A percentile compares a stretch with the other conserved stretches of the same genome.
Conservation (phyloP, 805 yeast genomes). For the Diddensiella transvaalensis region DNA sequence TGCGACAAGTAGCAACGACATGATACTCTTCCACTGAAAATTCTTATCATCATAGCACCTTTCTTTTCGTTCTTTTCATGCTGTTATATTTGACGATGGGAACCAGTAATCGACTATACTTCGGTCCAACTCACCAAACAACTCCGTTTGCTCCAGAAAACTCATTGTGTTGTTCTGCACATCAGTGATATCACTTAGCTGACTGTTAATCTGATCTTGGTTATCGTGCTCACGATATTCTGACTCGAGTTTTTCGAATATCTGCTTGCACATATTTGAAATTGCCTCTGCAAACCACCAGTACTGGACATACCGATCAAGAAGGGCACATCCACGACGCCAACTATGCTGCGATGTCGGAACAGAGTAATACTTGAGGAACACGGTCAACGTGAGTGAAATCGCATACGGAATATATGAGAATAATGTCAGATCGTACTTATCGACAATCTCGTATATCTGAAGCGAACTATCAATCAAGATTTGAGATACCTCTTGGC, state of each 20-base stretch:
- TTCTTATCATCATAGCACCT: neutral
- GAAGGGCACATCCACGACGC: conserved; percentile 26
- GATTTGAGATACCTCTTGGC: conserved; percentile 5
- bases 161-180: conserved; percentile 11
- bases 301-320: conserved; percentile 22
- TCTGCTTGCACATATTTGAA: conserved; percentile 28
- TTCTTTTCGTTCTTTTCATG: neutral
- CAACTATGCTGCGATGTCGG: conserved; percentile 23
- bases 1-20: too few species aligned
- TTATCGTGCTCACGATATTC: conserved; percentile 5
- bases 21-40: neutral
- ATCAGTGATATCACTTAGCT: conserved; percentile 6
- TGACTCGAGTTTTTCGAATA: conserved; percentile 21
- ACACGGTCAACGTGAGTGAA: conserved; percentile 32
- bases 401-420: conserved; percentile 32
- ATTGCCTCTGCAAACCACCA: conserved; percentile 36
- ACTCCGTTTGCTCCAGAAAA: conserved; percentile 23
- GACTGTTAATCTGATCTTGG: neutral
- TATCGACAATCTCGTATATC: conserved; percentile 17
- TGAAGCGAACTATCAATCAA: conserved; percentile 19
- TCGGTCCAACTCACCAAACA: conserved; percentile 25
- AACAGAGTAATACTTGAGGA: conserved; percentile 27
- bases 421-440: conserved; percentile 26
- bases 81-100: conserved; percentile 9
- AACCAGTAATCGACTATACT: conserved; percentile 26